Base-by-base conservation (phyloP, 352 stramenopile genomes). In the Pseudoperonospora humuli region DNA sequence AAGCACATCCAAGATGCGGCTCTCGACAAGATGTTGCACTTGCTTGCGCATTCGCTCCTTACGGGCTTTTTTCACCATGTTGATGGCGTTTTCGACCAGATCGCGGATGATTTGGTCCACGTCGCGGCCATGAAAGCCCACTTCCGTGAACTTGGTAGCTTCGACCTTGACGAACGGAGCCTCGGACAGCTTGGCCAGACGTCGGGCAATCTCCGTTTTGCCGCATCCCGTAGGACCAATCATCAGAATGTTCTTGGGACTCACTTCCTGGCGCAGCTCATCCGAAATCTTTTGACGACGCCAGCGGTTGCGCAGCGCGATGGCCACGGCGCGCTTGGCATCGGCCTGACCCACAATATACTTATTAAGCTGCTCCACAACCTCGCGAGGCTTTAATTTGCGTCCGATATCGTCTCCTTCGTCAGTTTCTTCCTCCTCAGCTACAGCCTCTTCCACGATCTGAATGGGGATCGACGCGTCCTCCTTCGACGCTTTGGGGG, bases 221-320 rank as follows among this genome's bases (percentile, higher is more conserved):
- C 96, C 96, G 46, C 93, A 98, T 25, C 96, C 97, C 4, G 96
- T 99, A 3, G 96, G 96, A 4, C 97, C 97, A 49, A 99, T 98
- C 95, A 99, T 98, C 24, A 99, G 62, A 23, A 99, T 98, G 69
- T 99, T 99, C 64, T 98, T 98, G n/a, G 97, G 97, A 9, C 96
- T 98, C 41, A 97, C 81, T 45, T 96, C 86, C 2, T 75, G 57
- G 6, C 78, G 82, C 43, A 96, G 59, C 10, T 97, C 89, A 21
- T 97, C 84, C 15, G 84, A 70, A 27, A 99, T 84, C 57, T 98
- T 97, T 46, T 93, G 82, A 9, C 96, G 86, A 38, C 96, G 86
- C 96, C 96, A 99, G 45, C 96, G 84, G 67, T 99, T 99, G 60
- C 96, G 84, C 67, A 99, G 75, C 32, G 96, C 96, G 54, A 99